Evolutionary conservation across 345 rosid genomes (phyloP).

Genomic region (Bretschneidera sinensis): DNA sequence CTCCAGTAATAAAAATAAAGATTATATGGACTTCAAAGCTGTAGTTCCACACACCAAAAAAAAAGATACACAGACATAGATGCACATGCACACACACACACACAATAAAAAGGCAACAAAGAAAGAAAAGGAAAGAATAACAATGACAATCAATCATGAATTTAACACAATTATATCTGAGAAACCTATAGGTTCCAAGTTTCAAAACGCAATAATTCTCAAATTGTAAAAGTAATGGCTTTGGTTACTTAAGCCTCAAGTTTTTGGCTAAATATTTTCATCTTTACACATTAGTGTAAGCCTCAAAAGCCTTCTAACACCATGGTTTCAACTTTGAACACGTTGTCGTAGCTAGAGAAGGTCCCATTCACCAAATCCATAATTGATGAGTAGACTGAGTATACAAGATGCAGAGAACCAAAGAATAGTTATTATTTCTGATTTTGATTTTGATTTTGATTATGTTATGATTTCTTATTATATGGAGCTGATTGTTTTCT

Average conservation of each 20-base stretch:
- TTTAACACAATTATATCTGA: no score
- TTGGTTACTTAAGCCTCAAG: conserved; percentile 6
- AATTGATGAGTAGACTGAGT: neutral
- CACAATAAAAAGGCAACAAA: no score
- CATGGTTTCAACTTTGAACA: neutral
- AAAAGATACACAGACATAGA: no score
- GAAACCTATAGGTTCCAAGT: neutral
- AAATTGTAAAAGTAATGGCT: neutral
- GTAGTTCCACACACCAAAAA: conserved; percentile 3
- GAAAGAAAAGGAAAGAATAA: no score
- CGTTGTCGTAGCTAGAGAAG: conserved; percentile 2
- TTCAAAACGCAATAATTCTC: neutral
- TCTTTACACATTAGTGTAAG: neutral
- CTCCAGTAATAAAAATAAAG: neutral
- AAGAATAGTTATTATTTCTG: no score
- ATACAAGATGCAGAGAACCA: neutral
- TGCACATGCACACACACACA: no score
- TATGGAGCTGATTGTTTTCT: neutral
- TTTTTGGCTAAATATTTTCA: neutral
- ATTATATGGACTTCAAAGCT: neutral
- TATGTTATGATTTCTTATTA: no score
- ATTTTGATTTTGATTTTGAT: neutral
- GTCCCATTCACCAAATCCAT: neutral
- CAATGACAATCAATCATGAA: no score
- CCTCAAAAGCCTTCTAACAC: conserved; percentile 5